Evolutionary conservation across 257 asterid genomes (phyloP), one percentile per base, ranked within the genome.

Genomic region (Datura wrightii): DNA sequence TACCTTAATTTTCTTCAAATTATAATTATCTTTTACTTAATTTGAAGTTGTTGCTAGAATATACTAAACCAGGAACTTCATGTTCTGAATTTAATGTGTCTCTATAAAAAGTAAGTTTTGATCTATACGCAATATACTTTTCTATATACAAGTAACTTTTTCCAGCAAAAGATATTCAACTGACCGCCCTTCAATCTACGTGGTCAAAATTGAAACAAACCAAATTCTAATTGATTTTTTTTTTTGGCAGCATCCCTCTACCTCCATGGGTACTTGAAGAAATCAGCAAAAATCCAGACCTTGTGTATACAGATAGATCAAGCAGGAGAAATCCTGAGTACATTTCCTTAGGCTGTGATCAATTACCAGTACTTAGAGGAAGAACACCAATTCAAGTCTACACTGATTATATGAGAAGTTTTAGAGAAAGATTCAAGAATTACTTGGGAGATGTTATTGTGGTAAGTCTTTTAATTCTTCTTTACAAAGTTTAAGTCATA

Each of bases 201-300:
- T 13, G n/a, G 59, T 54, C 59, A 0, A 60, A 60, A 14, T 60
- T 60, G 67, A 9, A 60, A 19, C 37, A 60, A 39, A 39, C 42
- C 4, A 39, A 39, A 39, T 39, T 39, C 39, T 15, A 74, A 48
- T 74, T 18, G 66, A 24, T 84, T 85, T 34, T 63, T 84, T 90
- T 85, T 85, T 65, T 63, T 85, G 90, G 88, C 91, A 96, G 99
- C 86, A 92, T 96, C 86, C 95, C 99, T 74, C 89, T 94, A 82
- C 99, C 99, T n/a, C 94, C 98, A 78, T 96, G 98, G 98, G 99
- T 93, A 63, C 95, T 96, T 62, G 99, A 96, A 90, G 99, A 94
- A 90, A 96, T 94, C 16, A 92, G 94, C 92, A 92, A 91, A 85
- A 92, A 94, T 59, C 97, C 99, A 3, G 95, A 94, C 87, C 92